A percentile compares a stretch with the other conserved stretches of the same genome.
Evolutionary conservation across 176 grass and related monocot genomes (phyloP).

Genomic region (Calamus simplicifolius): DNA sequence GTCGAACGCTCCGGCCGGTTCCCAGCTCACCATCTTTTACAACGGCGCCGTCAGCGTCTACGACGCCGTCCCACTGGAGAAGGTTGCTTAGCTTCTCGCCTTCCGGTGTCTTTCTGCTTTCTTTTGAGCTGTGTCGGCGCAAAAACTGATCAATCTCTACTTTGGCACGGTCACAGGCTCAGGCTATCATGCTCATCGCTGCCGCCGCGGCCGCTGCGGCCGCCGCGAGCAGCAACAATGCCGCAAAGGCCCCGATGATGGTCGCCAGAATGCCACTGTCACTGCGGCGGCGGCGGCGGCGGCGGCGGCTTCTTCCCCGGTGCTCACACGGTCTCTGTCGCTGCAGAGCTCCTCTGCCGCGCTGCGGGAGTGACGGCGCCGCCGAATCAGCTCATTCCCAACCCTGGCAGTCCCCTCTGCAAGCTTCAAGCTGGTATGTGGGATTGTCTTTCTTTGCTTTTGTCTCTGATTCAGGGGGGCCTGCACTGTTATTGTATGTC

Average conservation of each 20-base stretch:
- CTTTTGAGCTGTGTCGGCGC: neutral
- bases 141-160: too few species aligned
- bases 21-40: constrained; percentile 89
- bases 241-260: constrained; percentile 29
- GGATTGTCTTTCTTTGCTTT: neutral
- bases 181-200: constrained; percentile 95
- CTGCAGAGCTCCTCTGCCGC: constrained; percentile 66
- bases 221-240: constrained; percentile 24
- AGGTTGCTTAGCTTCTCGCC: constrained; percentile 47
- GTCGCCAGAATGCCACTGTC: constrained; percentile 5
- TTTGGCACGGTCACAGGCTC: constrained; percentile 39
- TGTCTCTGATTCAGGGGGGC: neutral
- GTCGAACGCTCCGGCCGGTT: constrained; percentile 24
- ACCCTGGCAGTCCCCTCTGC: constrained; percentile 45
- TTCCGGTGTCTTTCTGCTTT: neutral
- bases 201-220: constrained; percentile 28
- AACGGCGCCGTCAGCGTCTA: constrained; percentile 74
- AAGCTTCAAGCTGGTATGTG: constrained; percentile 83
- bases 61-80: constrained; percentile 68
- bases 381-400: constrained; percentile 35
- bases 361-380: constrained; percentile 1
- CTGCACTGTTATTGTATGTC: neutral
- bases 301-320: constrained; percentile 24
- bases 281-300: neutral
- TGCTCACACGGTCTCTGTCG: constrained; percentile 64